Evolutionary conservation across 2,329 filamentous ascomycete genomes (phyloP), one percentile per base, ranked within the genome.

Genomic region (Alternaria ventricosa): DNA sequence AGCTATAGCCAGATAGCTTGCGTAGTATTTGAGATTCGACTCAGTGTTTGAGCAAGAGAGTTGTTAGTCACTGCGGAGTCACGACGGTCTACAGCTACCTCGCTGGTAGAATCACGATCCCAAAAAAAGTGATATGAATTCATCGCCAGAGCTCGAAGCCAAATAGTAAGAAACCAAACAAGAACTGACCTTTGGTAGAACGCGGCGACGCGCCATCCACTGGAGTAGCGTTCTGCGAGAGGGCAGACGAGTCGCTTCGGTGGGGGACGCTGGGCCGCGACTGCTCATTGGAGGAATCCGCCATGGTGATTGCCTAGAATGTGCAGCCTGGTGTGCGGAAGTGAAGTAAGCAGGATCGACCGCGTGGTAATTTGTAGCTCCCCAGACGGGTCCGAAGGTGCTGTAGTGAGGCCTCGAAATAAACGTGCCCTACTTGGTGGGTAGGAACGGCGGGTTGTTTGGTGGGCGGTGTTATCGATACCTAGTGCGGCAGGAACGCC

Each of bases 111-210:
- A 41, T 53, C 10, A 15, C 9, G n/a, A 23, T 41, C 8, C 13
- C 36, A 18, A 47, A 13, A 13, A 46, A 46, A 11, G 27, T 23
- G 30, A 33, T 30, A 15, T 8, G 2, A 2, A 4, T 15, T 2
- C 2, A 46, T 25, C 9, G 4, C 27, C 41, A 46, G 27, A n/a
- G 27, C 20, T 12, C n/a, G 6, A 11, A 41, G 5, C 3, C 20
- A 6, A 6, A 36, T 1, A 1, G 1, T 15, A 22, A 1, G 28
- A 36, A 13, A 20, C 1, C 8, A 18, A 54, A 9, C 20, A 49
- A 23, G 15, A 61, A 78, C 77, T 72, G 67, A 78, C 77, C 73
- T 74, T 79, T 79, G 49, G 68, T 79, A 45, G 72, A 62, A 55
- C 66, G 73, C 46, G 75, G 72, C 66, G 77, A 78, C 62, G 66